Conservation (phyloP, 306 rosid genomes). For the Rubus idaeus region DNA sequence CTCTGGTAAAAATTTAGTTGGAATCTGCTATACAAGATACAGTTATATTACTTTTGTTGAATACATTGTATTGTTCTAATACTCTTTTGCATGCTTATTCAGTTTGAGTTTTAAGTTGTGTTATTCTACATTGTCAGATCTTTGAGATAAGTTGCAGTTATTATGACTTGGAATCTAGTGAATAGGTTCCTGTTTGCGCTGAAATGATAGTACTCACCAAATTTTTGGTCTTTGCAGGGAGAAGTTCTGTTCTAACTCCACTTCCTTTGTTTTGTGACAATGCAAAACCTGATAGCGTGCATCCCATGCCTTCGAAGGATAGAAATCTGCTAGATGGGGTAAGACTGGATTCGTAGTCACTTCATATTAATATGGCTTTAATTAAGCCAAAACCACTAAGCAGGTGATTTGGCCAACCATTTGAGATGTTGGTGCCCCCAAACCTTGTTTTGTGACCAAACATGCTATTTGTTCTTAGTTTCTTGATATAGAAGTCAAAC, state of each 20-base stretch:
- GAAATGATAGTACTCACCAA: constrained; percentile 24
- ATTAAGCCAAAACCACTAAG: background rate
- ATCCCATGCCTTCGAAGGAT: constrained; percentile 49
- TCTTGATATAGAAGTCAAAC: background rate
- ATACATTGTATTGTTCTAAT: background rate
- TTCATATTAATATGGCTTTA: constrained; percentile 17
- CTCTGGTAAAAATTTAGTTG: constrained; percentile 54
- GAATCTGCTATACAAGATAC: constrained; percentile 2
- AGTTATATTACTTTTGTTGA: constrained; percentile 4
- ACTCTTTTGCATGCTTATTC: background rate
- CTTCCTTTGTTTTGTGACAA: constrained; percentile 56
- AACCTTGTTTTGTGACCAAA: background rate
- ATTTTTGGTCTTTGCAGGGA: constrained; percentile 50
- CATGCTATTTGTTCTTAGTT: background rate
- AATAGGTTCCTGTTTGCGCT: constrained; percentile 8
- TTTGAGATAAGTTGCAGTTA: constrained; percentile 6
- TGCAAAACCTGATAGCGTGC: constrained; percentile 49
- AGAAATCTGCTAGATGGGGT: constrained; percentile 46
- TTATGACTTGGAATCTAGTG: constrained; percentile 5
- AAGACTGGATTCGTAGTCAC: constrained; percentile 28
- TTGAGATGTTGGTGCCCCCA: background rate
- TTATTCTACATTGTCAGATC: background rate
- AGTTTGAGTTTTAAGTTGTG: background rate
- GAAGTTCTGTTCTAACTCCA: constrained; percentile 51
- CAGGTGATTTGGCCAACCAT: background rate